Evolutionary conservation across 768 basidiomycete genomes (phyloP).

Genomic region (Botryobasidium botryosum): DNA sequence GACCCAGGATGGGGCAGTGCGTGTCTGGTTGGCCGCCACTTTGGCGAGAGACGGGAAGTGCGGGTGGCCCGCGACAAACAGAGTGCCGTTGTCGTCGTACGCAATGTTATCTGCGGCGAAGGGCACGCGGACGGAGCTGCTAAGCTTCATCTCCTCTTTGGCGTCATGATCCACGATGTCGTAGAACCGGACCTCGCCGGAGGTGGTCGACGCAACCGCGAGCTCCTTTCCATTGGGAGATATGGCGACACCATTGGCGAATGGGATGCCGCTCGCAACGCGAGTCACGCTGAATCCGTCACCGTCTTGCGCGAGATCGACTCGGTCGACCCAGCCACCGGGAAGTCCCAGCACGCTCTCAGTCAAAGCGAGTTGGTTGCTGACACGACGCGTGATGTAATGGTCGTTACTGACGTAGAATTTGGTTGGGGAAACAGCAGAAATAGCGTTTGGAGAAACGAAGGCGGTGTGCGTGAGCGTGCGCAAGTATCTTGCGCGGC

Average conservation of each 20-base stretch:
- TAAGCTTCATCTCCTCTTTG: conserved; percentile 25
- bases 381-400: conserved; percentile 41
- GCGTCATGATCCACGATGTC: conserved; percentile 25
- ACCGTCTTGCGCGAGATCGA: conserved; percentile 16
- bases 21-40: conserved; percentile 29
- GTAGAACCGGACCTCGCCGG: conserved; percentile 34
- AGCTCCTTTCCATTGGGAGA: conserved; percentile 33
- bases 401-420: conserved; percentile 68
- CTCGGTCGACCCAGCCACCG: conserved; percentile 39
- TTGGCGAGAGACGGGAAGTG: conserved; percentile 35
- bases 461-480: conserved; percentile 44
- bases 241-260: conserved; percentile 52
- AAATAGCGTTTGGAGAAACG: conserved; percentile 48
- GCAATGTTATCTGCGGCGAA: conserved; percentile 46
- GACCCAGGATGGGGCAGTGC: conserved; percentile 41
- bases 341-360: conserved; percentile 44
- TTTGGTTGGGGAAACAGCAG: conserved; percentile 43
- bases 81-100: conserved; percentile 29
- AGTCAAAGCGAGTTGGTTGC: too few species aligned
- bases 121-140: conserved; percentile 31
- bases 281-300: conserved; percentile 16
- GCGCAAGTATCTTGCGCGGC: conserved; percentile 36
- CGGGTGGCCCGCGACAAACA: conserved; percentile 52
- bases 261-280: conserved; percentile 27
- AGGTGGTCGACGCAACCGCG: conserved; percentile 40